Evolutionary conservation across 177 flowering plant genomes (phyloP).

Genomic region (Vitis hybrid): DNA sequence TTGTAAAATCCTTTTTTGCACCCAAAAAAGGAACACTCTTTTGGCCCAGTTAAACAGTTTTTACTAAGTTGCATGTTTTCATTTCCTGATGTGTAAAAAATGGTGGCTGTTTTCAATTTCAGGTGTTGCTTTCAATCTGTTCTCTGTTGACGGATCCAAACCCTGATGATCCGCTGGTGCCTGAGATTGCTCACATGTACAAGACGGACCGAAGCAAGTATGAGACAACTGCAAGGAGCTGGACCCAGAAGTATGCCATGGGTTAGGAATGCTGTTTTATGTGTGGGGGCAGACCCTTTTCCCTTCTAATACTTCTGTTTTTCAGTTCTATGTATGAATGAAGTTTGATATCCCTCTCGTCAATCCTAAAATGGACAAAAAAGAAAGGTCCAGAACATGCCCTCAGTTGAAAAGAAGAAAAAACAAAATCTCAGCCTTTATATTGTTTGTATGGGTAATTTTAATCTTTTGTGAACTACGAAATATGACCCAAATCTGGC

Average conservation of each 20-base stretch:
- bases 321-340: conserved; percentile 16
- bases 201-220: conserved; percentile 66
- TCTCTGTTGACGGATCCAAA: conserved; percentile 68
- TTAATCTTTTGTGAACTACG: conserved; percentile 2
- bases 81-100: neutral
- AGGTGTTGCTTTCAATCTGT: conserved; percentile 70
- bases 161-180: conserved; percentile 70
- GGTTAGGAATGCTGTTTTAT: conserved; percentile 30
- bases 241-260: conserved; percentile 83
- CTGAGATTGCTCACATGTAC: conserved; percentile 75
- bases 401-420: neutral
- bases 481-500: conserved; percentile 1
- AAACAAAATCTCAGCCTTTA: neutral
- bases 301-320: neutral
- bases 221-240: conserved; percentile 71
- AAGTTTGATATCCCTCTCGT: conserved; percentile 22
- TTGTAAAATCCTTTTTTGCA: too few relatives aligned
- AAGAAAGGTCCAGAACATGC: conserved; percentile 2
- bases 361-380: conserved; percentile 12
- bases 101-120: neutral
- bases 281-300: conserved; percentile 1
- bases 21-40: too few relatives aligned
- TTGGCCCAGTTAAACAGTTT: too few relatives aligned
- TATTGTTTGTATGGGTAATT: conserved; percentile 17
- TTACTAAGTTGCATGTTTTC: neutral